Evolutionary conservation across 768 basidiomycete species (phyloP).

Genomic region (Coprinopsis cinerea): DNA sequence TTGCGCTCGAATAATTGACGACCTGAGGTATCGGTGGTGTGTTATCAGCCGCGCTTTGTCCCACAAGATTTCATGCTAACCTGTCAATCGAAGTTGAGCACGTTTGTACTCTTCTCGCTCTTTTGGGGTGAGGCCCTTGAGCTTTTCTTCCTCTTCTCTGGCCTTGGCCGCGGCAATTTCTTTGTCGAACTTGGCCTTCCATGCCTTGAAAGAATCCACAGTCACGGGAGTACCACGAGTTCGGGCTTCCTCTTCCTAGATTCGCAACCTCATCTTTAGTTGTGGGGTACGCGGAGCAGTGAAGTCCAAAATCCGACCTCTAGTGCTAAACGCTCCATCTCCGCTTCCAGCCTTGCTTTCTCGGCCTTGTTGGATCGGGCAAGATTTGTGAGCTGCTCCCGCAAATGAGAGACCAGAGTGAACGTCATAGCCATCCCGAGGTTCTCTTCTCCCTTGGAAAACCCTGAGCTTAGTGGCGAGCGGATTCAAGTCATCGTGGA

Average conservation of each 20-base stretch:
- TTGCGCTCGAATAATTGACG: slow-evolving; percentile 90
- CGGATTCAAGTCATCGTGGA: slow-evolving; percentile 1
- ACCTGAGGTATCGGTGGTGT: slow-evolving; percentile 46
- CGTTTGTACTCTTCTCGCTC: slow-evolving; percentile 84
- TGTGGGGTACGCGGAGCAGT: background rate
- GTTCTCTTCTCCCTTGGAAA: slow-evolving; percentile 72
- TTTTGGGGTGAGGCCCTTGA: slow-evolving; percentile 65
- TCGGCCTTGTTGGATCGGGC: slow-evolving; percentile 57
- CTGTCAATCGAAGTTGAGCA: slow-evolving; percentile 53
- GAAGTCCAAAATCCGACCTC: slow-evolving; percentile 48
- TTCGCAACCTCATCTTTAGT: slow-evolving; percentile 8
- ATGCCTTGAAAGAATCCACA: slow-evolving; percentile 66
- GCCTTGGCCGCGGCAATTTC: slow-evolving; percentile 54
- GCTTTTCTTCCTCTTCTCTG: slow-evolving; percentile 68
- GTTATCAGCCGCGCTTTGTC: background rate
- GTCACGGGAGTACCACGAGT: slow-evolving; percentile 94
- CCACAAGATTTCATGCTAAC: slow-evolving; percentile 35
- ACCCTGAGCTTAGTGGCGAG: background rate
- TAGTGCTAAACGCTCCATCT: slow-evolving; percentile 66
- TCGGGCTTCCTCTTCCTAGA: slow-evolving; percentile 78
- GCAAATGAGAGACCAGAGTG: slow-evolving; percentile 79
- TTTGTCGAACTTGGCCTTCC: slow-evolving; percentile 78
- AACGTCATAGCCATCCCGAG: slow-evolving; percentile 98
- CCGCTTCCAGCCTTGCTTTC: slow-evolving; percentile 52
- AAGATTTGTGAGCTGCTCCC: slow-evolving; percentile 66